Evolutionary conservation across 164 flowering plant species (phyloP), one percentile per base, ranked within the genome.

Genomic region (Annona cherimola): DNA sequence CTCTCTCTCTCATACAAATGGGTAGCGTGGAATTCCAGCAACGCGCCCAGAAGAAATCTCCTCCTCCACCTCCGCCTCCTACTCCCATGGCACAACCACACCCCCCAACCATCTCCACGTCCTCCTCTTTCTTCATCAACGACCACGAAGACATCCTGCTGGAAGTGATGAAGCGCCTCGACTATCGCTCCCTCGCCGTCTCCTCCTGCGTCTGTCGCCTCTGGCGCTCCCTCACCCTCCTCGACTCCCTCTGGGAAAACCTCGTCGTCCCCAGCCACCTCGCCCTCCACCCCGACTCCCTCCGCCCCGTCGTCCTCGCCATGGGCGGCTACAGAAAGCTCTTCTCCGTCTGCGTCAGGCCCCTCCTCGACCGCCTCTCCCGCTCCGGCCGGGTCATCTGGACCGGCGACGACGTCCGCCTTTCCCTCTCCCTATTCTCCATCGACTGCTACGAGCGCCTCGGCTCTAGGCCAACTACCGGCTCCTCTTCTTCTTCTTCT

Each of bases 191-290:
- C 0, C 83, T 94, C 19, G 84, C 90, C 46, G 86, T 80, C 8
- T 88, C 95, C 11, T 88, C 97, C 8, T 88, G 91, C 76, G 98
- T 94, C 8, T 92, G 98, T 81, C 83, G 88, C 5, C 88, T 86
- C 18, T 94, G 98, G 98, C 75, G 85, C 66, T 68, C 86, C 74
- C 62, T 92, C 4, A 74, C 92, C 18, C 82, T 85, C n/a, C 80
- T 82, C 76, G 97, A 94, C 70, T 75, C 90, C 2, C 77, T 92
- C 50, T 94, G 98, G 98, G 98, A 94, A 80, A 82, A 81, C 73
- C 85, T 94, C 70, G 89, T 96, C 78, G 82, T 88, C 79, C 14
- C 57, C 16, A 88, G 96, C 71, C 90, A 88, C 78, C 82, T 83
- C n/a, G 77, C 86, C 14, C 85, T 86, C 11, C 86, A 86, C 8